These are phyloP conservation scores for Eimeria nieschulzi DNA, from an alignment of 169 alveolate genomes.

Conservation along the genomic window DNA sequence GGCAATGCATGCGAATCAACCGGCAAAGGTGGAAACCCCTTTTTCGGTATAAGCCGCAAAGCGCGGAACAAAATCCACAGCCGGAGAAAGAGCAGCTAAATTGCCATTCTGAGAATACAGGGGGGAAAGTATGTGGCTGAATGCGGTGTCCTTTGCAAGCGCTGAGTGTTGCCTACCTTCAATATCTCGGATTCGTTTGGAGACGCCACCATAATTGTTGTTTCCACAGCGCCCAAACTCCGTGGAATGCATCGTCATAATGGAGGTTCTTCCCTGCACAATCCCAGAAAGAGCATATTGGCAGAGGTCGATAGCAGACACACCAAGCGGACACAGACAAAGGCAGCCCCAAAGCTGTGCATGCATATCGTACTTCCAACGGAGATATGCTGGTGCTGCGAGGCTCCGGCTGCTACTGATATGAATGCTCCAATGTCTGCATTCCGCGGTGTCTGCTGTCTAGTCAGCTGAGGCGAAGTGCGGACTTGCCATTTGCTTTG, in stretches of 20 bases:
- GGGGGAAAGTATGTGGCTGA: no score
- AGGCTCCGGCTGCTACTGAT: not conserved
- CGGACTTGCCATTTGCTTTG: conserved; percentile 70
- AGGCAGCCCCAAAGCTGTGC: not conserved
- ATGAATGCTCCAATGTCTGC: not conserved
- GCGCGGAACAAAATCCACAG: not conserved
- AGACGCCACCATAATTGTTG: conserved; percentile 83
- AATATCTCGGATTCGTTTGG: conserved; percentile 80
- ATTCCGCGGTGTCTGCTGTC: not conserved
- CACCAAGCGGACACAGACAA: not conserved
- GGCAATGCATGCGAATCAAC: no score
- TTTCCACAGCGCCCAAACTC: conserved; percentile 87
- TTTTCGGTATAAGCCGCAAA: no score
- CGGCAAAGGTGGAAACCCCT: no score
- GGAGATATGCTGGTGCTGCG: not conserved
- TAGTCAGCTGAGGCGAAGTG: not conserved
- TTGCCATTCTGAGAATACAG: no score
- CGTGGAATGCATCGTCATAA: conserved; percentile 85
- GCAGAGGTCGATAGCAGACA: not conserved
- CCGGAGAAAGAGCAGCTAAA: not conserved
- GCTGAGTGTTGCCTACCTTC: conserved; percentile 62
- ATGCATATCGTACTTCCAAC: no score
- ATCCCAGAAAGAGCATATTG: not conserved
- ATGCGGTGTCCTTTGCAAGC: not conserved
- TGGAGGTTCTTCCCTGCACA: conserved; percentile 77